phyloP scores from a whole-genome alignment of 495 filamentous ascomycete genomes.

The Penicillium salamii region DNA sequence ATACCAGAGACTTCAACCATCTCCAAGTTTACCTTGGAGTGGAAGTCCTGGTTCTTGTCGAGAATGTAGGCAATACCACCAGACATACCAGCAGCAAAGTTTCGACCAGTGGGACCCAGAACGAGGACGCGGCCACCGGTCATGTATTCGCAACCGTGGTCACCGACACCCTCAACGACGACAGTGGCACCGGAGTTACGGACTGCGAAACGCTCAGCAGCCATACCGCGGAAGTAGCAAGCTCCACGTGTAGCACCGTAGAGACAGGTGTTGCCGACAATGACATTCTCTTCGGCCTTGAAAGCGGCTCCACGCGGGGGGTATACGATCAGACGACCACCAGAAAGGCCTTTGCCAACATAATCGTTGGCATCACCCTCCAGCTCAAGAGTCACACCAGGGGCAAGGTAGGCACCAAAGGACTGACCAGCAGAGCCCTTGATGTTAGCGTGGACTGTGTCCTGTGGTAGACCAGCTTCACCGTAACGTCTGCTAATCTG shows the following conservation, averaged over 20 bases:
- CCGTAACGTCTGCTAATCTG: constrained; percentile 93
- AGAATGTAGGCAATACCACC: constrained; percentile 97
- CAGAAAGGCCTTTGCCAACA: constrained; percentile 95
- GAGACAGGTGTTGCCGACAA: constrained; percentile 95
- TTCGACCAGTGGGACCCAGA: constrained; percentile 91
- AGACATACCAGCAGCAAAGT: constrained; percentile 99
- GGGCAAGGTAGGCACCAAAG: constrained; percentile 93
- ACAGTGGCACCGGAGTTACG: constrained; percentile 97
- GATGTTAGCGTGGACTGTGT: constrained; percentile 96
- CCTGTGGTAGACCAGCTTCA: constrained; percentile 84
- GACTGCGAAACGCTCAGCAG: constrained; percentile 96
- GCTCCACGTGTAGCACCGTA: constrained; percentile 94
- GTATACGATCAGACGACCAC: constrained; percentile 94
- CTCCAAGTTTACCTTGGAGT: constrained; percentile 93
- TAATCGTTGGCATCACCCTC: constrained; percentile 99
- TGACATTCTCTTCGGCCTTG: constrained; percentile 97
- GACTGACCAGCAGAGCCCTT: constrained; percentile 98
- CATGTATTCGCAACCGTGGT: constrained; percentile 99
- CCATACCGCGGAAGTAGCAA: constrained; percentile 97
- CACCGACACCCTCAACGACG: constrained; percentile 95
- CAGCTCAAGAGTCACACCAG: constrained; percentile 92
- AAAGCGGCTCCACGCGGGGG: constrained; percentile 90
- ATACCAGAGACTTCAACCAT: constrained; percentile 94
- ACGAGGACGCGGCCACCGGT: constrained; percentile 92
- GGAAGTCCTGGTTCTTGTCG: constrained; percentile 89